Evolutionary conservation across 768 basidiomycete species (phyloP).

Genomic region (Rhizopogon rudus): DNA sequence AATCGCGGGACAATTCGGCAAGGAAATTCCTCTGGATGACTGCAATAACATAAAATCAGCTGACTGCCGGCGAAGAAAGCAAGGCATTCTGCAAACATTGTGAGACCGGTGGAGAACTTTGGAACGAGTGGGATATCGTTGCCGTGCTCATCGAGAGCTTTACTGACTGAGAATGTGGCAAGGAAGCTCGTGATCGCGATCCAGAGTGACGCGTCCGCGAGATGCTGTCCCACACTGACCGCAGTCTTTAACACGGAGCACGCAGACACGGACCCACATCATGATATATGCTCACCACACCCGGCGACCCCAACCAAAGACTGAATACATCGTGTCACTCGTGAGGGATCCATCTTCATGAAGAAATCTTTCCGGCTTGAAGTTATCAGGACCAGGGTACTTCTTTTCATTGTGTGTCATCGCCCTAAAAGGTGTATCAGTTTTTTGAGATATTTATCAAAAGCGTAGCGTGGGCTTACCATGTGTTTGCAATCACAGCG

Average conservation of each 20-base stretch:
- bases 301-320: conserved; percentile 39
- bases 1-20: too few relatives aligned
- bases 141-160: neutral
- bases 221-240: conserved; percentile 33
- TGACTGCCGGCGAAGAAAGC: too few relatives aligned
- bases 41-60: too few relatives aligned
- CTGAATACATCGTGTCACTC: conserved; percentile 11
- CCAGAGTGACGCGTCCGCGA: conserved; percentile 36
- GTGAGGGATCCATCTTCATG: neutral
- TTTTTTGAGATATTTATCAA: too few relatives aligned
- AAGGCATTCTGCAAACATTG: too few relatives aligned
- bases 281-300: conserved; percentile 3
- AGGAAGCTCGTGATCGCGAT: conserved; percentile 17
- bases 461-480: too few relatives aligned
- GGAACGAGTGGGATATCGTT: neutral
- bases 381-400: conserved; percentile 22
- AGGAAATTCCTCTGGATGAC: too few relatives aligned
- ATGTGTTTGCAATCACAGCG: too few relatives aligned
- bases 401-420: conserved; percentile 31
- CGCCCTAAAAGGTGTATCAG: conserved; percentile 13
- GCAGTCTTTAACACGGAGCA: neutral
- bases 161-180: conserved; percentile 6
- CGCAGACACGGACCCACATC: too few relatives aligned
- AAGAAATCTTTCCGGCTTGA: too few relatives aligned
- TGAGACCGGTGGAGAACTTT: too few relatives aligned